These are phyloP conservation scores for Colletotrichum sp. DNA, from an alignment of 2,329 filamentous ascomycete species.

Conservation along the genomic window DNA sequence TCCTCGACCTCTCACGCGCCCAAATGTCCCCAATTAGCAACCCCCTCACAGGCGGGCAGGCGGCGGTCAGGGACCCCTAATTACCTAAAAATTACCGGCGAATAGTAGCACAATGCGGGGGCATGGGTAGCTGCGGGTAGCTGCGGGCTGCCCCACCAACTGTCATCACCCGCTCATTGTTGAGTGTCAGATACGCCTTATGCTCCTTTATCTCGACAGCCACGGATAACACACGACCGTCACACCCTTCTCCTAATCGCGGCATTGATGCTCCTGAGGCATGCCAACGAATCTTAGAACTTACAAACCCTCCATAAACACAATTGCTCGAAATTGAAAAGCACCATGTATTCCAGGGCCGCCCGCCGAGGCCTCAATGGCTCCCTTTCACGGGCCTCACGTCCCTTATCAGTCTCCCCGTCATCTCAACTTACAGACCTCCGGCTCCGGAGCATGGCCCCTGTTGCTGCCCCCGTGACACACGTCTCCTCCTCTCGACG, in stretches of 20 bases:
- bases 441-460: slow-evolving; percentile 7
- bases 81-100: slow-evolving; percentile 12
- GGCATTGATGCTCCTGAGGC: not conserved
- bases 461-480: not conserved
- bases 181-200: slow-evolving; percentile 17
- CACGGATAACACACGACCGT: not conserved
- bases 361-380: slow-evolving; percentile 8
- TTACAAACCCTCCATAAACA: not conserved
- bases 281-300: not conserved
- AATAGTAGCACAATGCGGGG: slow-evolving; percentile 15
- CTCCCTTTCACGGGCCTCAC: not conserved
- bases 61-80: slow-evolving; percentile 9
- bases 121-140: slow-evolving; percentile 25
- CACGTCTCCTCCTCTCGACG: not conserved
- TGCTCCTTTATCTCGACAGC: slow-evolving; percentile 19
- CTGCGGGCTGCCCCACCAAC: slow-evolving; percentile 18
- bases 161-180: not conserved
- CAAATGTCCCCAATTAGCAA: not conserved
- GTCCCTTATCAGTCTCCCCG: not conserved
- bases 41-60: not conserved
- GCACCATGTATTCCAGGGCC: slow-evolving; percentile 3
- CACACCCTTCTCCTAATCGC: not conserved
- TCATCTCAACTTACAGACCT: slow-evolving; percentile 15
- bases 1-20: not conserved
- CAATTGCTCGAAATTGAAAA: not conserved